Evolutionary conservation across 306 rosid species (phyloP).

Genomic region (Lathyrus tuberosus): DNA sequence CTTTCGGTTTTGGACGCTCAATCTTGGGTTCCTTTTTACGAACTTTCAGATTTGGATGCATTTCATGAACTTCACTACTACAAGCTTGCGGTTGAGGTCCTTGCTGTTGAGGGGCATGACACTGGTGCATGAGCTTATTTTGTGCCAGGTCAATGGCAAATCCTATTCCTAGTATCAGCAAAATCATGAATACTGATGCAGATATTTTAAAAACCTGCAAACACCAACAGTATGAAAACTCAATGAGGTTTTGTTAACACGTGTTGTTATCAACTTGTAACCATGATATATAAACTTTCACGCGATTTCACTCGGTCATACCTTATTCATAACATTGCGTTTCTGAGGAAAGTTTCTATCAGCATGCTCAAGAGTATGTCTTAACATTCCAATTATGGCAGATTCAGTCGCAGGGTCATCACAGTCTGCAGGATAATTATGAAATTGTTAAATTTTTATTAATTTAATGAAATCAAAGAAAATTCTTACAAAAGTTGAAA

Average conservation of each 20-base stretch:
- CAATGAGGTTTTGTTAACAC: neutral
- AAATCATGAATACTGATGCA: conserved; percentile 41
- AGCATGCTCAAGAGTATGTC: conserved; percentile 76
- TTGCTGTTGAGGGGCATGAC: conserved; percentile 11
- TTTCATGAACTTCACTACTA: neutral
- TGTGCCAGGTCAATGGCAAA: conserved; percentile 44
- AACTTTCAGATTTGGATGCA: conserved; percentile 9
- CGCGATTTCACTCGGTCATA: neutral
- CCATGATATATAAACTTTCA: no score
- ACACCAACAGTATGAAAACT: conserved; percentile 28
- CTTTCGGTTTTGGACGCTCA: neutral
- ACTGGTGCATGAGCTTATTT: conserved; percentile 25
- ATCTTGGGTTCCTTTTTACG: neutral
- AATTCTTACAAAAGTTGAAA: conserved; percentile 23
- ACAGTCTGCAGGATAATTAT: conserved; percentile 51
- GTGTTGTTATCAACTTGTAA: no score
- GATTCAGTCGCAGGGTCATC: conserved; percentile 56
- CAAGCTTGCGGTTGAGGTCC: conserved; percentile 19
- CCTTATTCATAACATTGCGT: conserved; percentile 48
- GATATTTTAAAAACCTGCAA: conserved; percentile 53
- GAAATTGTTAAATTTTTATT: conserved; percentile 1
- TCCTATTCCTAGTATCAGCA: conserved; percentile 52
- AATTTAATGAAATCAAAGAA: conserved; percentile 1
- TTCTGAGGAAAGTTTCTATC: conserved; percentile 68
- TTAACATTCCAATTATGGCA: conserved; percentile 64